Evolutionary conservation across 1,284 basidiomycete species (phyloP), one percentile per base, ranked within the genome.

Genomic region (Meripilus lineatus): DNA sequence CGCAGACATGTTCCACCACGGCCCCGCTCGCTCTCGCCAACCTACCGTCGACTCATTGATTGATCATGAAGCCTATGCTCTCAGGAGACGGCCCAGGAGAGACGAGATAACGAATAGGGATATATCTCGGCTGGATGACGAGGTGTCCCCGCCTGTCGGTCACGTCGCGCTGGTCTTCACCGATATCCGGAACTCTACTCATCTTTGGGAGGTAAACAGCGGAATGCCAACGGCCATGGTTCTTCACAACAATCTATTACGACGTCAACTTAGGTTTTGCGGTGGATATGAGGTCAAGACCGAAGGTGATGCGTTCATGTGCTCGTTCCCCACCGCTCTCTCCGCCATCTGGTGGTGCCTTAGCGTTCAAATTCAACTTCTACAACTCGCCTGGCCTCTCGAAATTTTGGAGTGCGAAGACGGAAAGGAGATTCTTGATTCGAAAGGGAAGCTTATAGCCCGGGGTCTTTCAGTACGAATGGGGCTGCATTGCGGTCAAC

Each of bases 241-340:
- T 30, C 68, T 93, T 58, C 96, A 99, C 69, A 96, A 98, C 63
- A 78, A 73, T 48, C 72, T 98, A 13, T 75, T 99, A 47, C 84
- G 95, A 18, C 78, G 94, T 8, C 86, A 91, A 53, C 69, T 99
- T 34, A 81, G 95, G 24, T 75, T 89, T 42, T 95, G 94, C 58
- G 94, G 93, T 33, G 96, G 96, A 0, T 99, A 98, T 66, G 94
- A 99, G 67, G 95, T 98, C 58, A 99, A 99, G 68, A 99, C 96
- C 17, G 96, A 99, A 84, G 96, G 96, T 28, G 96, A 99, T 59
- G 86, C 95, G 0, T 99, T 99, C 72, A 96, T 99, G 90, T 94
- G 95, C 38, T 94, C 93, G 14, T 99, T 99, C 76, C 89, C 89
- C 7, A 89, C 83, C 4, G 82, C 93, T 6, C 75, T 91, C 3